These are phyloP conservation scores for Phanerochaete carnosa DNA, from an alignment of 768 basidiomycete genomes.

Conservation along the genomic window DNA sequence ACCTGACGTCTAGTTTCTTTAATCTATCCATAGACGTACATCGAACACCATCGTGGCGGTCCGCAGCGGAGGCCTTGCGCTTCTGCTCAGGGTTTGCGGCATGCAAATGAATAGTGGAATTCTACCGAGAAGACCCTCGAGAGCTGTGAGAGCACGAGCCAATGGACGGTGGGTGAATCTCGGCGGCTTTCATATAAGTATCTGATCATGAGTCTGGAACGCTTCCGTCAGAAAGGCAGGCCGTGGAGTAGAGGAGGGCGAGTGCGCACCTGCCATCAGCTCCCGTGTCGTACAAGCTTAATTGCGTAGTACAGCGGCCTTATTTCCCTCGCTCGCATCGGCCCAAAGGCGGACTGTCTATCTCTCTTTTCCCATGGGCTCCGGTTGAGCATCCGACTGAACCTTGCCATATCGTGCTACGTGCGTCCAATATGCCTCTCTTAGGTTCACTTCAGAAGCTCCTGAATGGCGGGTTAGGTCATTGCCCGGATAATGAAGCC, in stretches of 20 bases:
- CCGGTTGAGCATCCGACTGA: background rate
- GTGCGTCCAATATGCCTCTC: background rate
- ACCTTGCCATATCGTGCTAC: background rate
- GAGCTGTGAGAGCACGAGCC: background rate
- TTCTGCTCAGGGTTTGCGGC: background rate
- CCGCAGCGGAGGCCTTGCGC: background rate
- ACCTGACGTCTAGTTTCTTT: background rate
- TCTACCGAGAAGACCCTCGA: background rate
- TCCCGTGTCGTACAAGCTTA: background rate
- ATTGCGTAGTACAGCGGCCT: background rate
- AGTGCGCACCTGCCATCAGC: background rate
- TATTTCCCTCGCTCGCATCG: background rate
- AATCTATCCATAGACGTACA: constrained; percentile 7
- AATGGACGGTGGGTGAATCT: background rate
- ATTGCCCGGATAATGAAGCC: background rate
- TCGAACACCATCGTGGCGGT: constrained; percentile 4
- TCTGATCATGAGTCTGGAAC: background rate
- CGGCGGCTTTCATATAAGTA: background rate
- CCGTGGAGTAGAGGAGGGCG: background rate
- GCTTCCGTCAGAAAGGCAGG: background rate
- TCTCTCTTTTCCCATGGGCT: background rate
- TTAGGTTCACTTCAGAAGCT: background rate
- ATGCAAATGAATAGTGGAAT: background rate
- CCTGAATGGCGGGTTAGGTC: background rate
- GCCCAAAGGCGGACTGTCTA: background rate